Base-by-base conservation (phyloP, 2,329 filamentous ascomycete species). In the Fusarium anguioides region DNA sequence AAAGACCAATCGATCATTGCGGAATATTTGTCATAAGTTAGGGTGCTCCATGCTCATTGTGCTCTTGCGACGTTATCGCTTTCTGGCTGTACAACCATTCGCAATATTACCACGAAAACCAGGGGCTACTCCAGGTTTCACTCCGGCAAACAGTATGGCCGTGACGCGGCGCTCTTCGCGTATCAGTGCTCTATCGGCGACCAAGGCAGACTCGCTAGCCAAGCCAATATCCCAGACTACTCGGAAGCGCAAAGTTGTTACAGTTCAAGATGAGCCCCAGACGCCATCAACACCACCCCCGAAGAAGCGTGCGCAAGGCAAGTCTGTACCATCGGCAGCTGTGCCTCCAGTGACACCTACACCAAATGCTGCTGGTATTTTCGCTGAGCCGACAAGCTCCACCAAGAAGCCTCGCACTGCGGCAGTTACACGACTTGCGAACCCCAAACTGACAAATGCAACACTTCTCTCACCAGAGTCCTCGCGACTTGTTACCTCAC, bases 381-480 rank as follows among this genome's bases (percentile, higher is more conserved):
- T 83, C 11, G 75, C 76, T 40, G 61, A 73, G 37, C 68, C 77
- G 10, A 69, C 62, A 27, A 72, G 71, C 20, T 75, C 70, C 27
- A 74, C 72, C 15, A 75, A 74, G 40, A 83, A 80, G 54, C 80
- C 81, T 41, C 79, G 74, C 29, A 76, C 80, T 21, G 75, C 77
- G 15, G 78, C 78, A 3, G 78, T 85, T 33, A 77, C 82, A 49
- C 85, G 89, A 23, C 84, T 90, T 3, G 89, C 88, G 15, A 83
- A 89, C 65, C 87, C 90, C 0, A 85, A 85, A 67, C 79, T 81
- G 15, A 91, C 90, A 40, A 93, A 93, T 75, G 91, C 90, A 2
- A 84, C 87, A 2, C 81, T 94, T 11, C 78, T 92, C n/a, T 92
- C 91, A 0, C 90, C 91, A 3, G 86, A 89, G 73, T 89, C 90